Base-by-base conservation (phyloP, 441 rosid species). In the Bruguiera hainesii region DNA sequence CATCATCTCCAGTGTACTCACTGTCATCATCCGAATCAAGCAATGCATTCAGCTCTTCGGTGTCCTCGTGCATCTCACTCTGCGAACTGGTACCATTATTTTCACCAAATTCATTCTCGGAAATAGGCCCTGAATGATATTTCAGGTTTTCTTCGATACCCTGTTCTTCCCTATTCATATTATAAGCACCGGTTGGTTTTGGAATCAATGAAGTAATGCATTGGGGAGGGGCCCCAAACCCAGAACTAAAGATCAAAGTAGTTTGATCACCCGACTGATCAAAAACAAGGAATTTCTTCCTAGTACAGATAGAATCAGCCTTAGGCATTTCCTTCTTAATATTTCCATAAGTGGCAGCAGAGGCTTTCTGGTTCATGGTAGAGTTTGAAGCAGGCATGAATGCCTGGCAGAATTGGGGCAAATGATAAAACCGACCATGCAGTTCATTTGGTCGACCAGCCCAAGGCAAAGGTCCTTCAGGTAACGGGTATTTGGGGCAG, bases 1-100 rank as follows among this genome's bases (percentile, higher is more conserved):
- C 94, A 73, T 79, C 86, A 67, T 79, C 67, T 56, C 79, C 83
- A n/a, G 66, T 30, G 46, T 62, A 61, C 52, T 69, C 79, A 62
- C 83, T 82, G 48, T 78, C 80, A 67, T 83, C 94, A 73, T 88
- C 94, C 0, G 98, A 91, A 78, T 91, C 88, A 63, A 91, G 85
- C 26, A 91, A 72, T n/a, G 98, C 98, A 76, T 91, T 88, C 71
- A 91, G 80, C 80, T 91, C 98, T 49, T 90, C 98, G 51, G 95
- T 87, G 87, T 92, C 91, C 72, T 92, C 96, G 53, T 82, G 95
- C 92, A 86, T 83, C 71, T 89, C 96, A 50, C 77, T 79, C 3
- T 80, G 71, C 75, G 64, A 61, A 69, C 82, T 83, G 67, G 71
- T 29, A 48, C 74, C 81, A n/a, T 71, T 68, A 42, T 67, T 71